These are phyloP conservation scores for Neoscytalidium dimidiatum DNA, from an alignment of 2,329 filamentous ascomycete species.

Conservation along the genomic window DNA sequence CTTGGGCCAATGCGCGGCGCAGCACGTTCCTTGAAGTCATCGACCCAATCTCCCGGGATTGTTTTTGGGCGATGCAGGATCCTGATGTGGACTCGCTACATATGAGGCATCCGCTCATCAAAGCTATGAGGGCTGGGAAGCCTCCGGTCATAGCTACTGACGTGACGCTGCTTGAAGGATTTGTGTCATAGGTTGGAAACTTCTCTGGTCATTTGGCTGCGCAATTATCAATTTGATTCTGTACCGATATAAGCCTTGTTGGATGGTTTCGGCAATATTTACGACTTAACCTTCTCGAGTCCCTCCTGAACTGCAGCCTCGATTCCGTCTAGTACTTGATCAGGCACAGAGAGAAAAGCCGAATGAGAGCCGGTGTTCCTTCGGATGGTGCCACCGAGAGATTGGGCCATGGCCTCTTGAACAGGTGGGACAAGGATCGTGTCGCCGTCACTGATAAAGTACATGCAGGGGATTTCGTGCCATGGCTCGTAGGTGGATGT, in stretches of 20 bases:
- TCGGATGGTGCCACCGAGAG: neutral
- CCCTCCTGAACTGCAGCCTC: slow-evolving; percentile 1
- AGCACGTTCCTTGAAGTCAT: slow-evolving; percentile 38
- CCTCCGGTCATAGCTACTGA: slow-evolving; percentile 32
- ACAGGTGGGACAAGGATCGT: neutral
- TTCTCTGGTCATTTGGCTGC: neutral
- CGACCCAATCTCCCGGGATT: slow-evolving; percentile 26
- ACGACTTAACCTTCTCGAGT: neutral
- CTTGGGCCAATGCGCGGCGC: slow-evolving; percentile 37
- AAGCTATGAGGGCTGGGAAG: slow-evolving; percentile 33
- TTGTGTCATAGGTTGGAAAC: slow-evolving; percentile 25
- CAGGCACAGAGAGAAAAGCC: slow-evolving; percentile 7
- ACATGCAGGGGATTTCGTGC: slow-evolving; percentile 14
- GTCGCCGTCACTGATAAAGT: slow-evolving; percentile 16
- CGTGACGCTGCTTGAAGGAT: slow-evolving; percentile 27
- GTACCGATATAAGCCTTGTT: neutral
- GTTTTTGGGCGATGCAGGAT: slow-evolving; percentile 24
- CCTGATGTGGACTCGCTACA: slow-evolving; percentile 30
- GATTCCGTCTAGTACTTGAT: neutral
- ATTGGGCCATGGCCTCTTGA: slow-evolving; percentile 13
- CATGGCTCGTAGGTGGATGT: slow-evolving; percentile 3
- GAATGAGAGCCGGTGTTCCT: slow-evolving; percentile 11
- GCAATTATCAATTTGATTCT: neutral
- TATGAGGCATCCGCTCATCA: slow-evolving; percentile 26
- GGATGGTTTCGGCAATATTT: neutral